Conservation (phyloP, 306 rosid species). For the Quercus dentata region DNA sequence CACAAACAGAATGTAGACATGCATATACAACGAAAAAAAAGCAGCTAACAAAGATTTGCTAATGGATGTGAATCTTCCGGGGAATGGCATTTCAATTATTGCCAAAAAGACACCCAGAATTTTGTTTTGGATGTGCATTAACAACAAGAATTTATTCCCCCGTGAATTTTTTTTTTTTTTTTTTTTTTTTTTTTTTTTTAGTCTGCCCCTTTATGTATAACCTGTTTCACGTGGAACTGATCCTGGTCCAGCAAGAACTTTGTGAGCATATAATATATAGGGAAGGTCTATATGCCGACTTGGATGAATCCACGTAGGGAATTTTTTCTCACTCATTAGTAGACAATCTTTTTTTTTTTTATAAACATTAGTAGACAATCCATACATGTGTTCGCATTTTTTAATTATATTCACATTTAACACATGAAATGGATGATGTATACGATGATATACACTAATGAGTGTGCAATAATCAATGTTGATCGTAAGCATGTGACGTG, state of each 20-base stretch:
- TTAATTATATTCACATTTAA: no score
- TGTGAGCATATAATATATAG: not conserved
- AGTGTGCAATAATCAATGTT: no score
- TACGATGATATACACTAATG: no score
- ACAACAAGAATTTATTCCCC: constrained; percentile 47
- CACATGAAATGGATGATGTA: no score
- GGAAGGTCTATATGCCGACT: constrained; percentile 2
- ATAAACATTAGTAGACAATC: no score
- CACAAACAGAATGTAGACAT: not conserved
- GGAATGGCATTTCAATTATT: constrained; percentile 87
- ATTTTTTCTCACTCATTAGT: no score
- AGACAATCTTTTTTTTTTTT: no score
- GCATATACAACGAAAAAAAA: constrained; percentile 13
- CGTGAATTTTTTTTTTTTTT: not conserved
- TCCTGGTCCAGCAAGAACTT: not conserved
- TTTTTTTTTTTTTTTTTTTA: not conserved
- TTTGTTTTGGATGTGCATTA: constrained; percentile 45
- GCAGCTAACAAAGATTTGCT: not conserved
- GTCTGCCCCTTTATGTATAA: constrained; percentile 2
- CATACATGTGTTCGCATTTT: no score
- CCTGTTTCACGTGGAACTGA: constrained; percentile 6
- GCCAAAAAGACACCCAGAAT: constrained; percentile 43
- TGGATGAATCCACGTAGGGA: constrained; percentile 1
- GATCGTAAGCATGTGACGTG: constrained; percentile 1
- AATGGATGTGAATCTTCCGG: constrained; percentile 58